Conservation (phyloP, 768 basidiomycete genomes). For the Kwoniella sp. region DNA sequence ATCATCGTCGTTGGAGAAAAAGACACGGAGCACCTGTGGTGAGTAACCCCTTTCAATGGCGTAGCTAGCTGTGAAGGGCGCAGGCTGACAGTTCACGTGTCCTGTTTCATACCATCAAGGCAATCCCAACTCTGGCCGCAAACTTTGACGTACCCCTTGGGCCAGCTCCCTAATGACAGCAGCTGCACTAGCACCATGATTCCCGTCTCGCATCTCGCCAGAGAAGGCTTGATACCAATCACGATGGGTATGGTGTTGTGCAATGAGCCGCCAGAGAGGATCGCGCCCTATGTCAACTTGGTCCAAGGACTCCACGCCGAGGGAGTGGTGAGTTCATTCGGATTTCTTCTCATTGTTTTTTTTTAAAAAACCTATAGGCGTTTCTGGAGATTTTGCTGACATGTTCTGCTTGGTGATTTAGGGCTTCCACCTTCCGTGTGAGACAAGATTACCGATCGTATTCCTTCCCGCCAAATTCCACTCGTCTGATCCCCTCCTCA, state of each 20-base stretch:
- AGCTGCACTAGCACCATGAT: constrained; percentile 41
- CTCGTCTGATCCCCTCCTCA: constrained; percentile 40
- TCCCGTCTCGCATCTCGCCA: constrained; percentile 45
- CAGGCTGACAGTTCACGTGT: no score
- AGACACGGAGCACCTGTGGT: constrained; percentile 45
- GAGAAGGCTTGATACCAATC: constrained; percentile 45
- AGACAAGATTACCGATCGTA: constrained; percentile 39
- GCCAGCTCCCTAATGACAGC: constrained; percentile 17
- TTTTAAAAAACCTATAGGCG: not conserved
- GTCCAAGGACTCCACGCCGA: constrained; percentile 47
- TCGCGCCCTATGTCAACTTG: constrained; percentile 39
- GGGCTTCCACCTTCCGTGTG: constrained; percentile 45
- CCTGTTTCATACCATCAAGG: constrained; percentile 18
- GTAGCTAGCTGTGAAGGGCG: not conserved
- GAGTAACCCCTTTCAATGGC: constrained; percentile 13
- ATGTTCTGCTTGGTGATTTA: constrained; percentile 4
- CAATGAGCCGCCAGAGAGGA: constrained; percentile 36
- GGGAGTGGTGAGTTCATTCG: constrained; percentile 49
- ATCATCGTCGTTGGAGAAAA: constrained; percentile 46
- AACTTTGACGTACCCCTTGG: constrained; percentile 34
- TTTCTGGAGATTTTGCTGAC: no score
- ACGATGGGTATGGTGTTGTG: constrained; percentile 52
- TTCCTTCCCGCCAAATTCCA: constrained; percentile 53
- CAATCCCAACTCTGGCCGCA: constrained; percentile 44
- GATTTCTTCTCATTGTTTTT: not conserved